A percentile compares a stretch with the other conserved stretches of the same genome.
These are phyloP conservation scores for Lichtheimia corymbifera DNA, from an alignment of 371 early-diverging fungal genomes.

Conservation along the genomic window DNA sequence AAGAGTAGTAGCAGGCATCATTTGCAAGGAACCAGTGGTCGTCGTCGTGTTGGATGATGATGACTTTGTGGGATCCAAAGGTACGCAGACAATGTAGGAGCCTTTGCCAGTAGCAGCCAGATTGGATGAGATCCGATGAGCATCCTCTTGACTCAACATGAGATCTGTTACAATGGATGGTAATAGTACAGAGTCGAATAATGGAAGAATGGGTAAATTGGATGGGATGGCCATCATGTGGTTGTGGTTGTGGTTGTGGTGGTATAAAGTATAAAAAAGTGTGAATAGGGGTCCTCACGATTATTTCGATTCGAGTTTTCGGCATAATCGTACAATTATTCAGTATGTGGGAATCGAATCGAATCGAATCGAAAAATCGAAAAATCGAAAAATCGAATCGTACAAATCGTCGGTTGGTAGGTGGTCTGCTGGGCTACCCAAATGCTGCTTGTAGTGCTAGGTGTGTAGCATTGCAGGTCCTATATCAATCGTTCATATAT, in stretches of 20 bases:
- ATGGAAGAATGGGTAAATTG: conserved; percentile 26
- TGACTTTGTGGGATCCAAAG: conserved; percentile 6
- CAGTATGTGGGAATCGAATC: too few species aligned
- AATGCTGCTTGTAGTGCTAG: too few species aligned
- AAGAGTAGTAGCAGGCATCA: not conserved
- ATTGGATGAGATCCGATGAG: conserved; percentile 2
- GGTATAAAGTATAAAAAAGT: not conserved
- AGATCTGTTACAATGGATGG: conserved; percentile 31
- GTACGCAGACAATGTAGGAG: conserved; percentile 32
- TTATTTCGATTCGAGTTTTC: too few species aligned
- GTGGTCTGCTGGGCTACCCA: too few species aligned
- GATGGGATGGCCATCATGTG: conserved; percentile 1
- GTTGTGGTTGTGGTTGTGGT: not conserved
- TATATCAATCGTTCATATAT: too few species aligned
- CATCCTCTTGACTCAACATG: conserved; percentile 20
- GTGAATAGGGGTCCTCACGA: too few species aligned
- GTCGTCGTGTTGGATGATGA: not conserved
- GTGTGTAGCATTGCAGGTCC: too few species aligned
- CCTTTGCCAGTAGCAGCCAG: not conserved
- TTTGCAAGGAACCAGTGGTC: not conserved
- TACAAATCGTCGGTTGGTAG: too few species aligned
- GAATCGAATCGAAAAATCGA: too few species aligned
- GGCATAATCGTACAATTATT: too few species aligned
- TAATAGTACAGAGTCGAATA: conserved; percentile 27
- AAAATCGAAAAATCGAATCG: too few species aligned